Base-by-base conservation (phyloP, 208 protist species). In the Herpetomonas samuelpessoai region DNA sequence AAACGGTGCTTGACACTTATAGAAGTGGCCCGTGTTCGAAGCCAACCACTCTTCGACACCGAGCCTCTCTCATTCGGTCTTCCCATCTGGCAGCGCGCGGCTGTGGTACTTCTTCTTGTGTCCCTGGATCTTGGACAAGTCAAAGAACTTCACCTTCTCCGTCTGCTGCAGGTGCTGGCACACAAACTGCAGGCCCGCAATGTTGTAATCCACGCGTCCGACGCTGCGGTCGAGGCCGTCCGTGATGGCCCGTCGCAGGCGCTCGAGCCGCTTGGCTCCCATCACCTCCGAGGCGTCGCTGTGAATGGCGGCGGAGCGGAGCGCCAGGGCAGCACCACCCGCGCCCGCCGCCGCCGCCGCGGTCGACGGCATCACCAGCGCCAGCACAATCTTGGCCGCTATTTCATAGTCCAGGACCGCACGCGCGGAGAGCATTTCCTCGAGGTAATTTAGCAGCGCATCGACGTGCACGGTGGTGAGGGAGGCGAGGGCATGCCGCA, bases 381-480 rank as follows among this genome's bases (percentile, higher is more conserved):
- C 66, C 19, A 96, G 63, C 14, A 96, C 58, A 51, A 88, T 77
- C 64, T 81, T 81, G 16, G 86, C 80, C 2, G 82, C 86, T 19
- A 78, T 86, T 62, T 96, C 89, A 68, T 87, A 91, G 67, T 93
- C 91, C 46, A 83, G 66, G 55, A 96, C 89, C 2, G 67, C 86
- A 47, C 74, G 50, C 29, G 72, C 68, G 22, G 65, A 61, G 60
- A 92, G 45, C 83, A 91, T 92, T 29, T 29, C 45, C 69, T 84
- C 81, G 28, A 96, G 46, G 57, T 73, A 69, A 30, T 64, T 76
- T 31, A 96, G 71, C 49, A 96, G 64, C 4, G 86, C 86, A 58
- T 92, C 81, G 12, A 91, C 76, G 72, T 93, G 89, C 16, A 79
- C 76, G 75, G 76, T 91, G n/a, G 89, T 93, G 39, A 96, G 76